Evolutionary conservation across 192 early-diverging fungal species (phyloP), one percentile per base, ranked within the genome.

Genomic region (Backusella mclennaniae): DNA sequence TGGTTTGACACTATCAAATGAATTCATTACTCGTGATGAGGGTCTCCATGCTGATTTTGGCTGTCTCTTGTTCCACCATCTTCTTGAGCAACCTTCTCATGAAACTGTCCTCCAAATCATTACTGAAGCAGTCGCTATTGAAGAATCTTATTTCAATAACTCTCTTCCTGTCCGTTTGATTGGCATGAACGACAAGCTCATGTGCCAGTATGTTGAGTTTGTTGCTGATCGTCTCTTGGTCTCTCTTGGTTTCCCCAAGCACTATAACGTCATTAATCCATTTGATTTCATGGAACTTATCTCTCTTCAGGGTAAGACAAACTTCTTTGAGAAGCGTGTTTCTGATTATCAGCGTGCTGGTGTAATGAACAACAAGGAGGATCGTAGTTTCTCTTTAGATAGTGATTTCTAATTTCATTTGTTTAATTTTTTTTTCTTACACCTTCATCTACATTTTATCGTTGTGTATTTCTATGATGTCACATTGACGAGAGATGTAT

Each of bases 231-330:
- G 96, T 66, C 87, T 98, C 66, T 84, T 97, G 67, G 93, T 96
- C 23, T 92, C 94, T 29, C 87, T 98, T 5, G 95, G 95, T 38
- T 92, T 88, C 80, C 81, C 85, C 39, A 98, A 98, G 88, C 79
- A 90, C 80, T 98, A 93, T 89, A 88, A 91, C 19, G 89, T 84
- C 5, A 80, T 90, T 75, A 98, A 98, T 80, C 97, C 97, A 44
- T 98, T 98, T 70, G 96, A 98, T 82, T 98, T 97, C 80, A 98
- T 98, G 97, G 97, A 97, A 80, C 84, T 98, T 81, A 97, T 97
- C 84, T 96, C 94, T 19, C 86, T 98, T 77, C 96, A 98, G 86
- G 96, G 96, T 78, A 98, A 98, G 88, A 97, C 97, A 52, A 97
- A 97, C 87, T 98, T 98, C 81, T 98, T 98, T 69, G 96, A 98